A percentile compares a stretch with the other conserved stretches of the same genome.
Conservation (phyloP, 306 rosid species). For the Macrotyloma uniflorum region DNA sequence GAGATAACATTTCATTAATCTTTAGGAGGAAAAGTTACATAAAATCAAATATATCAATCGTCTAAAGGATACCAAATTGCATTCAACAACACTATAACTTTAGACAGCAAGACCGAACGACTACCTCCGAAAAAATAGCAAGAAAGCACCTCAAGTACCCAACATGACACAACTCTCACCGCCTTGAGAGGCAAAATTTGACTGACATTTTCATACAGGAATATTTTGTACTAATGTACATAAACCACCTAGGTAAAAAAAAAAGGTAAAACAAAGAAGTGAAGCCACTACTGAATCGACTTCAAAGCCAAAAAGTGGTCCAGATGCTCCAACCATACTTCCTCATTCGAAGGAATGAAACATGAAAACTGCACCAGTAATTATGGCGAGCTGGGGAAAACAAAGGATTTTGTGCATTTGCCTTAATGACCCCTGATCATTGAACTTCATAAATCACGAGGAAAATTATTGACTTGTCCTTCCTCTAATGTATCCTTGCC, state of each 20-base stretch:
- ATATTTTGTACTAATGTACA: conserved; percentile 75
- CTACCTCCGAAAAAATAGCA: conserved; percentile 43
- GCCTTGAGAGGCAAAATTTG: conserved; percentile 68
- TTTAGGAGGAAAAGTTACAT: conserved; percentile 46
- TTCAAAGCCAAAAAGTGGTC: conserved; percentile 50
- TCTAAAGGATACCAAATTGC: conserved; percentile 45
- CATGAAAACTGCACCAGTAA: conserved; percentile 43
- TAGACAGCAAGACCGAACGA: conserved; percentile 45
- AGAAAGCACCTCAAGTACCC: conserved; percentile 56
- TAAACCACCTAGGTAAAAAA: conserved; percentile 38
- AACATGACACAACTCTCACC: conserved; percentile 53
- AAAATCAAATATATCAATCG: conserved; percentile 49
- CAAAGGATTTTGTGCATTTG: conserved; percentile 40
- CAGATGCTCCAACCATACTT: conserved; percentile 47
- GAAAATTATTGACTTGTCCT: conserved; percentile 87
- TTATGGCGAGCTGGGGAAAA: conserved; percentile 27
- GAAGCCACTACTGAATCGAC: conserved; percentile 52
- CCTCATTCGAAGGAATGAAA: conserved; percentile 43
- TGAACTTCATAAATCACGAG: conserved; percentile 71
- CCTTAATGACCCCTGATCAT: conserved; percentile 43
- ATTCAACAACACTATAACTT: conserved; percentile 46
- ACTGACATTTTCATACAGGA: conserved; percentile 59
- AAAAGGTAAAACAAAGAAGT: conserved; percentile 21
- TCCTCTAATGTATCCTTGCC: conserved; percentile 88
- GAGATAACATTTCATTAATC: conserved; percentile 38